Evolutionary conservation across 2,329 filamentous ascomycete genomes (phyloP).

Genomic region (Fusarium agapanthi): DNA sequence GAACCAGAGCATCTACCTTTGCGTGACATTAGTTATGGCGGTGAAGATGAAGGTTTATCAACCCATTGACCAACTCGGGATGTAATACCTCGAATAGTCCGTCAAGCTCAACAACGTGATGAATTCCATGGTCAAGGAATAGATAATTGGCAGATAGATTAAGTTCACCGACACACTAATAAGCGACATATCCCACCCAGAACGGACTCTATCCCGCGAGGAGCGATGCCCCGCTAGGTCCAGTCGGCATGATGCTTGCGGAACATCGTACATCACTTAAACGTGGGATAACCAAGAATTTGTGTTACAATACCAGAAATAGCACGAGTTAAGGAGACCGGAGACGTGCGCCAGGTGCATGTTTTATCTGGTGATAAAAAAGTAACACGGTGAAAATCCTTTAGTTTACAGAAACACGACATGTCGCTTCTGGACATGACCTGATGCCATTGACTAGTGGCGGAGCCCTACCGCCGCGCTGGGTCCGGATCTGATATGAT

Average conservation of each 20-base stretch:
- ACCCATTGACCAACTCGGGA: neutral
- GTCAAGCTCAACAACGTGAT: neutral
- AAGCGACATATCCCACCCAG: neutral
- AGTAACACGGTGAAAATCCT: neutral
- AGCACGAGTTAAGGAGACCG: neutral
- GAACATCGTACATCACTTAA: neutral
- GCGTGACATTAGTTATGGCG: neutral
- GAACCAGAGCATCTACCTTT: neutral
- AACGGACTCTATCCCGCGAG: neutral
- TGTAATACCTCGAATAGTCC: neutral
- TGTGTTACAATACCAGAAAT: neutral
- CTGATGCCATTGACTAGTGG: slow-evolving; percentile 9
- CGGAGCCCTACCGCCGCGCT: slow-evolving; percentile 16
- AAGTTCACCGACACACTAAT: neutral
- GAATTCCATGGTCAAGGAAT: neutral
- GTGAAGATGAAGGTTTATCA: neutral
- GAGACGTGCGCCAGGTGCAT: slow-evolving; percentile 43
- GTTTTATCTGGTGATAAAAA: slow-evolving; percentile 28
- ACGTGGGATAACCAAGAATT: neutral
- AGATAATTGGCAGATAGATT: neutral
- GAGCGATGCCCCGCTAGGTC: neutral
- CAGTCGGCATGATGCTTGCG: neutral
- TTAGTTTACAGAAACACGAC: neutral
- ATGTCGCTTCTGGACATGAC: neutral
- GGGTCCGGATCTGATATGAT: slow-evolving; percentile 21